Evolutionary conservation across 495 filamentous ascomycete species (phyloP), one percentile per base, ranked within the genome.

Genomic region (Neurospora sublineolata): DNA sequence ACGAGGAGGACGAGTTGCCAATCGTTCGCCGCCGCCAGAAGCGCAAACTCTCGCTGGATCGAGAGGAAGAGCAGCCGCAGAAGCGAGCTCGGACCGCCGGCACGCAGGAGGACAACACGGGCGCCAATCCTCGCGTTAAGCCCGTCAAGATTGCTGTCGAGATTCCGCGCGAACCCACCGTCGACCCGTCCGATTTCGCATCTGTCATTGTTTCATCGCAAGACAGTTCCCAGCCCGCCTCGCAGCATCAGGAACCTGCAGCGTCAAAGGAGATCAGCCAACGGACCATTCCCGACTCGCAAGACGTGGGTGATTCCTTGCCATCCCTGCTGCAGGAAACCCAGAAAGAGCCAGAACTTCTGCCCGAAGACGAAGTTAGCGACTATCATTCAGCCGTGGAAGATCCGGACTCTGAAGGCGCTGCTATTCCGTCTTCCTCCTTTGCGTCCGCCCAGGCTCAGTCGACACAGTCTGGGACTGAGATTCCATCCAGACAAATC

Each of bases 281-380:
- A 70, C 71, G 70, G 6, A 77, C 76, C 1, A 80, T 81, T 8
- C 77, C 77, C 0, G 79, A 81, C 39, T 81, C 79, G 1, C 79
- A 81, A 68, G 78, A 70, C 14, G 38, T 42, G 5, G 68, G 72
- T 10, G 68, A 77, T 18, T 70, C 72, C 3, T 36, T 73, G 14
- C 71, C 58, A 12, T 78, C 75, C 12, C 60, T 64, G 4, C 6
- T 6, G 27, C 52, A 30, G 58, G 39, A 68, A 68, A 14, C 38
- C n/a, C 70, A 68, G 58, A 68, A n/a, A 8, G 27, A 41, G 52
- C 58, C 10, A 20, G 58, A 36, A 20, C 18, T 9, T 64, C 14
- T 36, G 52, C 14, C 7, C 7, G 27, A 64, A 33, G 52, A 64
- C 23, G 52, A 67, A 68, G 70, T 40, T 18, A 68, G 33, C 12